Evolutionary conservation across 179 eudicot species (phyloP), one percentile per base, ranked within the genome.

Genomic region (Amaranthus tricolor): DNA sequence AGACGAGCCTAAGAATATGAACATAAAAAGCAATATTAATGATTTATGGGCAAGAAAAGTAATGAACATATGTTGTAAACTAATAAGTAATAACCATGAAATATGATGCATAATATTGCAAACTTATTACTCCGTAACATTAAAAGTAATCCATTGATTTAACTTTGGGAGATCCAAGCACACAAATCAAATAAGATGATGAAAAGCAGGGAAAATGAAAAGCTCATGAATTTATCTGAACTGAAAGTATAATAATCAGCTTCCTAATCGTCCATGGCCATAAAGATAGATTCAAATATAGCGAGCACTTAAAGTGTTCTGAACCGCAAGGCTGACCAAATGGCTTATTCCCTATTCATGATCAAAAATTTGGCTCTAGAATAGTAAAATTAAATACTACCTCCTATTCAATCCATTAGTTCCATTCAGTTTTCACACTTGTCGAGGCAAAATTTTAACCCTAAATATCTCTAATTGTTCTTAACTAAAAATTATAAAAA

Each of bases 1-100:
- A 93, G 62, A 93, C 70, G 64, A 92, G 71, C 85, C 96, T 91
- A 78, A 9, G 57, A 63, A 71, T 65, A 71, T 49, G 17, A 59
- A 74, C n/a, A 61, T 9, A 14, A 19, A 57, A 7, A 48, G 66
- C 7, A 62, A 62, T 50, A 44, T 69, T 6, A 76, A 19, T n/a
- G 14, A 9, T 65, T 58, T 21, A 10, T 20, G 14, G 19, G 40
- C 3, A 31, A 31, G 3, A 31, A 31, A 2, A 31, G 40, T 0
- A 31, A 31, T 31, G 40, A 31, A 31, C 40, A 5, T 20, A 20
- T 62, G 48, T 31, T 20, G 14, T 2, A 62, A 13, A 21, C n/a
- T 5, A 24, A 62, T 62, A 13, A 21, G 8, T 5, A 24, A 62
- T 62, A 5, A 24, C n/a, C 7, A 12, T 62, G 15, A 40, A 21